Conservation (phyloP, 129 eudicot species). For the Helianthus tuberosus region DNA sequence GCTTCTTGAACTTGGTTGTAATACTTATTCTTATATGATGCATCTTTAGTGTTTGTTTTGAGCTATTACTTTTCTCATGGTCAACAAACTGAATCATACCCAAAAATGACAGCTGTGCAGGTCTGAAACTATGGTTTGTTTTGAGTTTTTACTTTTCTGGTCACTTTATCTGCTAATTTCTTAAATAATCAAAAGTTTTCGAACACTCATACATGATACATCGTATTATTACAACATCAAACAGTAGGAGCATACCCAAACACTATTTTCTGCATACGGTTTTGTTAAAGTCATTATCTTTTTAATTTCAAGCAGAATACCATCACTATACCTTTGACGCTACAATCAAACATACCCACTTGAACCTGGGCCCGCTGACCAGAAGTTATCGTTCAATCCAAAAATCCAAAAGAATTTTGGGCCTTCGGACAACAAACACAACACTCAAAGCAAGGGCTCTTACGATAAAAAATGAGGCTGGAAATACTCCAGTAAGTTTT, state of each 20-base stretch:
- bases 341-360: conserved; percentile 70
- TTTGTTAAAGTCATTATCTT: neutral
- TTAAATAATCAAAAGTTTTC: no score
- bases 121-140: no score
- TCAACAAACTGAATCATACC: no score
- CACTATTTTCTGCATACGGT: neutral
- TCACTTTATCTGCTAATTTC: no score
- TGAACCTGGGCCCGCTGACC: conserved; percentile 60
- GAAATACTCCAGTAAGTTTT: conserved; percentile 48
- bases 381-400: conserved; percentile 73
- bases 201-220: no score
- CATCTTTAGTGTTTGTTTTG: neutral
- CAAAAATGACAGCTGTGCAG: no score
- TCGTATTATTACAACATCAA: no score
- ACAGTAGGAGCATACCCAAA: neutral
- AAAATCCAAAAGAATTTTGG: conserved; percentile 2
- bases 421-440: conserved; percentile 11
- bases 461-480: conserved; percentile 28
- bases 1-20: neutral
- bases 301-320: conserved; percentile 64
- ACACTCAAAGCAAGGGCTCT: conserved; percentile 50
- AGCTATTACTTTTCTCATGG: no score
- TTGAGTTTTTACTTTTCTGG: no score
- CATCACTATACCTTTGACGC: conserved; percentile 72
- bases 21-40: neutral